These are phyloP conservation scores for Clonostachys solani DNA, from an alignment of 2,329 filamentous ascomycete species.

Conservation along the genomic window DNA sequence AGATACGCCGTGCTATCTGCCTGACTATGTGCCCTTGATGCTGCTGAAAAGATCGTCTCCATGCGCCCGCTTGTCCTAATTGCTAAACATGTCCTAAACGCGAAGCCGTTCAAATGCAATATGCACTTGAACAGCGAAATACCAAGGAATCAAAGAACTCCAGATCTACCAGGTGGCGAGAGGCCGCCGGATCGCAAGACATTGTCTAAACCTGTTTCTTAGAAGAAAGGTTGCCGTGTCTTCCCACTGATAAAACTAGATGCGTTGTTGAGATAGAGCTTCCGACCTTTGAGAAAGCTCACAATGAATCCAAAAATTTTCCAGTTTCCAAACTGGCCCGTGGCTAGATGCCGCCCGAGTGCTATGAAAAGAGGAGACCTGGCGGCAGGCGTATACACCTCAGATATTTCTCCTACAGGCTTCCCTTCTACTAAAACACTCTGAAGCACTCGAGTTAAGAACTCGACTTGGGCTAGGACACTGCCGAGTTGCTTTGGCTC, in stretches of 20 bases:
- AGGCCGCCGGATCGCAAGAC: no score
- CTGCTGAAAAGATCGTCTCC: no score
- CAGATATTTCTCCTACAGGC: not conserved
- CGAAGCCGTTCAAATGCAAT: no score
- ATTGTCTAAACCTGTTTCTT: no score
- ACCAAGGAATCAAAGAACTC: no score
- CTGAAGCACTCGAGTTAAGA: slow-evolving; percentile 22
- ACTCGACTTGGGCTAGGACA: slow-evolving; percentile 22
- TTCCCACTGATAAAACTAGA: slow-evolving; percentile 9
- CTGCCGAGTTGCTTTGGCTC: slow-evolving; percentile 29
- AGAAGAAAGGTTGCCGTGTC: no score
- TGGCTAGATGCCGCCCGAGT: slow-evolving; percentile 16
- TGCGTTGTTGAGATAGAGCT: slow-evolving; percentile 22
- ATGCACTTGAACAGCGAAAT: no score
- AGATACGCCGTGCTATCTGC: no score
- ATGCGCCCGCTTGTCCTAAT: no score
- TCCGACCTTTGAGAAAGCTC: slow-evolving; percentile 22
- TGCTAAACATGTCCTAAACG: no score
- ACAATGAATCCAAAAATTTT: slow-evolving; percentile 22
- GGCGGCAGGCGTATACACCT: slow-evolving; percentile 11
- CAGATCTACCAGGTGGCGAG: no score
- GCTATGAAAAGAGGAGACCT: slow-evolving; percentile 23
- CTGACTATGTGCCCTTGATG: no score
- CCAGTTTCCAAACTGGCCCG: slow-evolving; percentile 25
- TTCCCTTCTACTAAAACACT: slow-evolving; percentile 8